Evolutionary conservation across 2,329 filamentous ascomycete genomes (phyloP).

Genomic region (Colletotrichum australisinense): DNA sequence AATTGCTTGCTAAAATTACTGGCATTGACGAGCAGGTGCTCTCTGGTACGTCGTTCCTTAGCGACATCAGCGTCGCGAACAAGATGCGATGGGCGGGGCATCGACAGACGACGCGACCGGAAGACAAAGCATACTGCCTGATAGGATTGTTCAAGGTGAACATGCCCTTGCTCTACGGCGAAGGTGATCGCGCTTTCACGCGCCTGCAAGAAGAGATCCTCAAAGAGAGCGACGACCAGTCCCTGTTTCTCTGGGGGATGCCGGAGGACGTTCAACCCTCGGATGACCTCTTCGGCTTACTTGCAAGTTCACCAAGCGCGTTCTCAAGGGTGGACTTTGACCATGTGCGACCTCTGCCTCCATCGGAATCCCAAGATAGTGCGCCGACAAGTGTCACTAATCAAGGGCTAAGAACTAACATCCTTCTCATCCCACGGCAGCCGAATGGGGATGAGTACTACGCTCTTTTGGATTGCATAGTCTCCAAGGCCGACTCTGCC

Average conservation of each 20-base stretch:
- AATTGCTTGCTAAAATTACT: background rate
- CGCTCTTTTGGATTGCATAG: conserved; percentile 13
- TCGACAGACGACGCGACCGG: conserved; percentile 37
- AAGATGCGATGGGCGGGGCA: conserved; percentile 44
- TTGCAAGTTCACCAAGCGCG: background rate
- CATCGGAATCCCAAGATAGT: background rate
- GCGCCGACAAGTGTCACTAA: background rate
- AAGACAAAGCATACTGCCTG: conserved; percentile 43
- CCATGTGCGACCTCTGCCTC: background rate
- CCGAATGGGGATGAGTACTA: conserved; percentile 5
- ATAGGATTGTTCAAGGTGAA: conserved; percentile 43
- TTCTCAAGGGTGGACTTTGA: conserved; percentile 6
- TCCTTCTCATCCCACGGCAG: background rate
- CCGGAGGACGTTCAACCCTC: background rate
- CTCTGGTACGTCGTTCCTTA: conserved; percentile 15
- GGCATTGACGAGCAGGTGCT: conserved; percentile 11
- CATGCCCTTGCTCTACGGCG: conserved; percentile 43
- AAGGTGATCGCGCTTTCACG: conserved; percentile 40
- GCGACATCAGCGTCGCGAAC: conserved; percentile 38
- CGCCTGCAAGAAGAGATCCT: conserved; percentile 34
- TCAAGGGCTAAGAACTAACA: conserved; percentile 8
- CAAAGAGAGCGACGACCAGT: conserved; percentile 23
- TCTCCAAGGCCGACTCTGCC: background rate
- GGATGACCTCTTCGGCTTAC: background rate
- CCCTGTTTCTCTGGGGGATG: conserved; percentile 17